Percentiles rank a stretch among this genome's conserved stretches.
phyloP scores from a whole-genome alignment of 495 filamentous ascomycete species.

The Penicilliopsis zonata region DNA sequence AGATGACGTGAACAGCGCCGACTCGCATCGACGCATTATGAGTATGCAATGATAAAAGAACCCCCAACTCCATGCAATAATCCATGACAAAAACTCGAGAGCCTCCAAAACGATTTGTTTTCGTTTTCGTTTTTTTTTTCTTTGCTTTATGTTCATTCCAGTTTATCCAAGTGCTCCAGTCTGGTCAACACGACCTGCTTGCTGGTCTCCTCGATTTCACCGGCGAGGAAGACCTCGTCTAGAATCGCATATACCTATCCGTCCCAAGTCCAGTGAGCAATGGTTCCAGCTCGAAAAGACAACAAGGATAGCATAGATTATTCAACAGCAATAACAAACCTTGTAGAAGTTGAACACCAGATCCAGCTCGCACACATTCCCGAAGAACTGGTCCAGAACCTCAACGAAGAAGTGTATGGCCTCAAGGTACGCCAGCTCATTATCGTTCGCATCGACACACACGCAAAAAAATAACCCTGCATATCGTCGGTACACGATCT shows the following conservation, averaged over 20 bases:
- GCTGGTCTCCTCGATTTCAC: slow-evolving; percentile 95
- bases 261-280: background rate
- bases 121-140: no score
- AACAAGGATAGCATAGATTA: slow-evolving; percentile 4
- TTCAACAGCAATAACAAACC: slow-evolving; percentile 29
- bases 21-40: no score
- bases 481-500: slow-evolving; percentile 94
- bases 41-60: no score
- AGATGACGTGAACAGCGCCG: no score
- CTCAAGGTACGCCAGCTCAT: slow-evolving; percentile 93
- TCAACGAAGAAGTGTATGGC: slow-evolving; percentile 99
- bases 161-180: slow-evolving; percentile 90
- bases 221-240: slow-evolving; percentile 93
- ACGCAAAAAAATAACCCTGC: slow-evolving; percentile 98
- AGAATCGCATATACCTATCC: slow-evolving; percentile 93
- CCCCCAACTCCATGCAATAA: no score
- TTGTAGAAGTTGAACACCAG: slow-evolving; percentile 98
- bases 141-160: no score
- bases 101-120: no score
- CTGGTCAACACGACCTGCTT: slow-evolving; percentile 94
- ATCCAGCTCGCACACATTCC: slow-evolving; percentile 98
- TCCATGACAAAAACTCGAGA: no score
- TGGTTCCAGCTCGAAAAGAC: no score
- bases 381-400: slow-evolving; percentile 95
- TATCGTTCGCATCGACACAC: slow-evolving; percentile 97